phyloP scores from a whole-genome alignment of 108 stramenopile genomes.

The Ochromonas danica region DNA sequence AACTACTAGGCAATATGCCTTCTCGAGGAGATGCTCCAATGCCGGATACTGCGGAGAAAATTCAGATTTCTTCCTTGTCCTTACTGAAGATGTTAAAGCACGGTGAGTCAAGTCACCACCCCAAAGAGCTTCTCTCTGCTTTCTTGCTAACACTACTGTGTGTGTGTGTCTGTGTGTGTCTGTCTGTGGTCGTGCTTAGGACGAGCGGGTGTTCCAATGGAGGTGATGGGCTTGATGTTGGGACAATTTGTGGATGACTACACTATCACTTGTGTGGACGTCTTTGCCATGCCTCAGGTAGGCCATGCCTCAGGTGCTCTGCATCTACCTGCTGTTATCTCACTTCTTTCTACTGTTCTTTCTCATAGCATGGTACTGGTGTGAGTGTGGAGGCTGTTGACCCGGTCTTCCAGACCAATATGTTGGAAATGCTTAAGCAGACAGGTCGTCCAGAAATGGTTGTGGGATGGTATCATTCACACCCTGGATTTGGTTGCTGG shows the following conservation, averaged over 20 bases:
- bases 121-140: background rate
- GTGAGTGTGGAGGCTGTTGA: slow-evolving; percentile 98
- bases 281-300: slow-evolving; percentile 98
- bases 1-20: background rate
- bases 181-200: slow-evolving; percentile 46
- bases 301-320: background rate
- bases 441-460: slow-evolving; percentile 96
- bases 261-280: slow-evolving; percentile 98
- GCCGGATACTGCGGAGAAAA: slow-evolving; percentile 88
- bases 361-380: slow-evolving; percentile 68
- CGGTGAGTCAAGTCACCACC: slow-evolving; percentile 55
- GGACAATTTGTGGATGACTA: slow-evolving; percentile 99
- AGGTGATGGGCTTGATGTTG: slow-evolving; percentile 95
- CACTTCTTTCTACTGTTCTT: background rate
- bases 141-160: background rate
- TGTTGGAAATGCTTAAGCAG: slow-evolving; percentile 98
- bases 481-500: slow-evolving; percentile 99
- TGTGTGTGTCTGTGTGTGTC: background rate
- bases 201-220: slow-evolving; percentile 98
- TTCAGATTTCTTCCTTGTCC: slow-evolving; percentile 94
- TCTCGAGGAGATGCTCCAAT: slow-evolving; percentile 34
- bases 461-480: slow-evolving; percentile 99
- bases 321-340: background rate
- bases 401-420: slow-evolving; percentile 95
- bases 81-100: slow-evolving; percentile 99